Evolutionary conservation across 2,329 filamentous ascomycete species (phyloP).

Genomic region (Aspergillus neotritici): DNA sequence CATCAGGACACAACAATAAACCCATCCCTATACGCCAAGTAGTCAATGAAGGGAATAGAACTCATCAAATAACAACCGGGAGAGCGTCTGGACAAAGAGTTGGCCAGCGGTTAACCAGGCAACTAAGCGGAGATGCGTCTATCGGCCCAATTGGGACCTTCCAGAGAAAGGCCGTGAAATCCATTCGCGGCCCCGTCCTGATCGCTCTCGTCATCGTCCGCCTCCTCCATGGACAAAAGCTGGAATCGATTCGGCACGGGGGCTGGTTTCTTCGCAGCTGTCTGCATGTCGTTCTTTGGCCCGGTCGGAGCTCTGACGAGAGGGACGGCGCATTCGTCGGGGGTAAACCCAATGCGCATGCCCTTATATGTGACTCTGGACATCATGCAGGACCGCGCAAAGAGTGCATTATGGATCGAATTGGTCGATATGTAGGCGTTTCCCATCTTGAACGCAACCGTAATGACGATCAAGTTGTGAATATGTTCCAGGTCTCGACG

Average conservation of each 20-base stretch:
- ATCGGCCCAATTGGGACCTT: conserved; percentile 11
- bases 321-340: conserved; percentile 66
- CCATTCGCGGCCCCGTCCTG: conserved; percentile 17
- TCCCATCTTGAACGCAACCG: conserved; percentile 53
- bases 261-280: conserved; percentile 30
- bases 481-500: conserved; percentile 76
- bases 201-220: conserved; percentile 30
- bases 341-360: conserved; percentile 63
- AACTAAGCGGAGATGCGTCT: conserved; percentile 12
- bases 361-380: conserved; percentile 60
- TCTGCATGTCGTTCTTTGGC: conserved; percentile 22
- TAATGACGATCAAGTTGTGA: conserved; percentile 67
- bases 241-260: conserved; percentile 55
- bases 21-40: too few species aligned
- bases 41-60: too few species aligned
- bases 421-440: conserved; percentile 69
- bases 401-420: conserved; percentile 68
- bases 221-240: conserved; percentile 50
- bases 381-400: conserved; percentile 74
- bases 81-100: too few species aligned
- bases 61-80: neutral
- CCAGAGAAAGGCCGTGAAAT: conserved; percentile 12
- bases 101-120: too few species aligned
- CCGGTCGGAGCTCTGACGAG: conserved; percentile 38
- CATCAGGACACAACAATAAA: neutral